Percentiles rank a stretch among this genome's conserved stretches.
phyloP scores from a whole-genome alignment of 2,329 filamentous ascomycete genomes.

The Fusarium keratoplasticum region DNA sequence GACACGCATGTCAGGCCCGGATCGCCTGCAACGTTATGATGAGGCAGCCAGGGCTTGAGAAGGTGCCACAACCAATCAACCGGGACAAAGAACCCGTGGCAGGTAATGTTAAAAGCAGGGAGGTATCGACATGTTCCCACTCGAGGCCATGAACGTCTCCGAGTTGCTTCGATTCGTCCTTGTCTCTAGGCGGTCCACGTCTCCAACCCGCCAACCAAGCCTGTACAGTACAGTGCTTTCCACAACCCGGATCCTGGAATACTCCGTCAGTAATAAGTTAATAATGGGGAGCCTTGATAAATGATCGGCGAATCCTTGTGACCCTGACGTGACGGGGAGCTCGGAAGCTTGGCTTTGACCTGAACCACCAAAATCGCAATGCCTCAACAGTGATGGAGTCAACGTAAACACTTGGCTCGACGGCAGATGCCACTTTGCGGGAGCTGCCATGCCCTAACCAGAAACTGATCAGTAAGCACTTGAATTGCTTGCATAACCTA shows the following conservation, averaged over 20 bases:
- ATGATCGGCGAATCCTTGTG: neutral
- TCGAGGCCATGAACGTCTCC: neutral
- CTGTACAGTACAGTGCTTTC: neutral
- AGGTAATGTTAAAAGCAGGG: neutral
- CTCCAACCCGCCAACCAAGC: conserved; percentile 7
- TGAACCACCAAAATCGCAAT: neutral
- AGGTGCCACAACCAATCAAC: neutral
- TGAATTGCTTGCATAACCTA: conserved; percentile 3
- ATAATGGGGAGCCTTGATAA: neutral
- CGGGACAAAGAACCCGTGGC: conserved; percentile 1
- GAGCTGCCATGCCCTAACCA: conserved; percentile 1
- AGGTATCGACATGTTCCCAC: conserved; percentile 17
- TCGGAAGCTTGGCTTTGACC: neutral
- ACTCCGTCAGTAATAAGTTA: neutral
- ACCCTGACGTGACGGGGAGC: neutral
- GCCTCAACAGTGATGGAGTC: conserved; percentile 7
- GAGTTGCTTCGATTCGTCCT: conserved; percentile 8
- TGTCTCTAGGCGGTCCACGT: neutral
- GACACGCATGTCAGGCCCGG: conserved; percentile 4
- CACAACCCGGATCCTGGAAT: neutral
- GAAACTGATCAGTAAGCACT: conserved; percentile 7
- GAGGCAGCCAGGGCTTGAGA: conserved; percentile 1
- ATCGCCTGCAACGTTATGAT: conserved; percentile 6
- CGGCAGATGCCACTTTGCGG: conserved; percentile 15
- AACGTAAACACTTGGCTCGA: conserved; percentile 7